Evolutionary conservation across 2,329 filamentous ascomycete species (phyloP).

Genomic region (Diaporthe nobilis): DNA sequence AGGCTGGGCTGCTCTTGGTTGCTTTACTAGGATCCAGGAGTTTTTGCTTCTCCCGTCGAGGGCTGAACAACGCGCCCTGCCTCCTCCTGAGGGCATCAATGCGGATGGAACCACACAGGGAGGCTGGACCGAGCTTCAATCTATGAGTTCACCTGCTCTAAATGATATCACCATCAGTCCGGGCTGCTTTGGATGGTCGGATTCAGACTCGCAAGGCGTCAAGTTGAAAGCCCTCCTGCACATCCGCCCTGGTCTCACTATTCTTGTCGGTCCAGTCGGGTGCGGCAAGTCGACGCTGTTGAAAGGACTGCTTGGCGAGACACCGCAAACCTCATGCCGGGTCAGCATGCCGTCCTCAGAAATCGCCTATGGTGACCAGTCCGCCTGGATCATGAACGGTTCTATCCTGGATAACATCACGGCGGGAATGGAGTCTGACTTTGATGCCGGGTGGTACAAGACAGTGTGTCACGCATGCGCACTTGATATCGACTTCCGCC

Average conservation of each 20-base stretch:
- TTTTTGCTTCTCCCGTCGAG: slow-evolving; percentile 45
- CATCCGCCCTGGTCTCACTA: slow-evolving; percentile 41
- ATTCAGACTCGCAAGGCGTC: slow-evolving; percentile 36
- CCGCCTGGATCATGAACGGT: slow-evolving; percentile 51
- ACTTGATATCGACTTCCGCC: slow-evolving; percentile 51
- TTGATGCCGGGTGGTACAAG: slow-evolving; percentile 51
- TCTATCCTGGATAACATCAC: slow-evolving; percentile 53
- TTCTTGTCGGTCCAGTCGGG: slow-evolving; percentile 53
- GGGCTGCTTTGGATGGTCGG: slow-evolving; percentile 38
- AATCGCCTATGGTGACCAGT: slow-evolving; percentile 53
- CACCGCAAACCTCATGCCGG: slow-evolving; percentile 44
- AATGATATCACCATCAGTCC: neutral
- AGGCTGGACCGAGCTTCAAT: slow-evolving; percentile 5
- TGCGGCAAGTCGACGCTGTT: slow-evolving; percentile 54
- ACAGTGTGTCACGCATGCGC: slow-evolving; percentile 54
- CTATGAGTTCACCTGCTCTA: neutral
- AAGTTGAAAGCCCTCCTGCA: slow-evolving; percentile 29
- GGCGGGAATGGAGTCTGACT: slow-evolving; percentile 43
- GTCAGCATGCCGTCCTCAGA: slow-evolving; percentile 40
- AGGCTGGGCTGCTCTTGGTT: slow-evolving; percentile 42
- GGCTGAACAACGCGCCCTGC: slow-evolving; percentile 38
- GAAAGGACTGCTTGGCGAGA: slow-evolving; percentile 50
- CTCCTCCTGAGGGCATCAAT: accelerated
- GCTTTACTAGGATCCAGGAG: slow-evolving; percentile 48
- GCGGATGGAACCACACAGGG: too few relatives aligned